Evolutionary conservation across 805 yeast species (phyloP), one percentile per base, ranked within the genome.

Genomic region (Sugiyamaella valdiviana): DNA sequence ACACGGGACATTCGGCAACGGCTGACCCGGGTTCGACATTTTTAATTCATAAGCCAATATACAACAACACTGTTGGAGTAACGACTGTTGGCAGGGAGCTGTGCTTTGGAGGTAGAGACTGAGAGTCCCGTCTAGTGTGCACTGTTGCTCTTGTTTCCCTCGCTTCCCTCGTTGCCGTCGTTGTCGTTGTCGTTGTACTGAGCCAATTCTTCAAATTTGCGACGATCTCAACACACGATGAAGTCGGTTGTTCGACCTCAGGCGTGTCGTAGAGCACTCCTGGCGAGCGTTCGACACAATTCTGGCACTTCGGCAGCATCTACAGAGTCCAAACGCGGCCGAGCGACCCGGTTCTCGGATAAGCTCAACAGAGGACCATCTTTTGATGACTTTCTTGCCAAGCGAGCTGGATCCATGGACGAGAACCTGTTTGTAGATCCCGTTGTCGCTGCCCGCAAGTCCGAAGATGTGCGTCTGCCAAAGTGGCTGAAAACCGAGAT

Each of bases 401-500:
- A 96, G 3, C 79, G 80, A 50, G 97, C 96, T 1, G 77, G 85
- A 2, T 76, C 78, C 38, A 60, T 68, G 46, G 50, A 50, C 23
- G 41, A 37, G 2, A 16, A 16, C 2, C 66, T 73, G 69, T 57
- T 73, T 1, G 58, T 79, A 7, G 97, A 90, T 69, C 96, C 96
- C 2, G 74, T 90, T 32, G 58, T 62, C 4, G 66, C 67, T 4
- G 69, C 70, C 4, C 49, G 54, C n/a, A 45, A 59, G 22, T 54
- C 63, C 1, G 57, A 67, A 39, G 63, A 63, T 41, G 75, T 73
- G 44, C 76, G 95, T 58, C 71, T 93, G 49, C 99, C 99, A 2
- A 71, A 79, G 42, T 93, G 99, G 99, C 74, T 93, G 46, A 89
- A 87, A 64, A 95, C 90, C 2, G 95, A 95, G 2, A 91, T 93